A percentile compares a stretch with the other conserved stretches of the same genome.
These are phyloP conservation scores for Sarocladium brachiariae DNA, from an alignment of 2,329 filamentous ascomycete genomes.

Conservation along the genomic window DNA sequence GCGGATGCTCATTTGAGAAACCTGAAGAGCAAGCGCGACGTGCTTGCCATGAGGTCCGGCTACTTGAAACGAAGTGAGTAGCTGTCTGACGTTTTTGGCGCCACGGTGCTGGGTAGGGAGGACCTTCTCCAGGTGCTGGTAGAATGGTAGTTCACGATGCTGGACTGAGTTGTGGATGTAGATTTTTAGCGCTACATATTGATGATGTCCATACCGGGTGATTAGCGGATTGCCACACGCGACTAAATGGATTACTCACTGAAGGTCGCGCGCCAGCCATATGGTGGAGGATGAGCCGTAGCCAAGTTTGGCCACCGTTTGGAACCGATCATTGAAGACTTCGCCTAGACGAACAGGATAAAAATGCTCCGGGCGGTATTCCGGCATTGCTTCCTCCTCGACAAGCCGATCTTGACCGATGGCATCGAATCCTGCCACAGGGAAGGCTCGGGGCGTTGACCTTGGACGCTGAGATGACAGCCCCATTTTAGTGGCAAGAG, in stretches of 20 bases:
- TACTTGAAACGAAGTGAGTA: conserved; percentile 17
- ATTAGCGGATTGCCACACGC: background rate
- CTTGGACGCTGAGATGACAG: background rate
- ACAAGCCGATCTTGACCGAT: conserved; percentile 15
- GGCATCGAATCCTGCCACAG: conserved; percentile 14
- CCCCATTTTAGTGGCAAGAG: too few species aligned
- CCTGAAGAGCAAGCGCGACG: conserved; percentile 16
- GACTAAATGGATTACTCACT: conserved; percentile 15
- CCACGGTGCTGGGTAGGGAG: conserved; percentile 12
- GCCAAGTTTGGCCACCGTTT: conserved; percentile 33
- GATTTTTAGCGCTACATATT: conserved; percentile 27
- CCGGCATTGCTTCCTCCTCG: conserved; percentile 32
- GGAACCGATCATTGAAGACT: conserved; percentile 26
- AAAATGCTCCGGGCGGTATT: conserved; percentile 27
- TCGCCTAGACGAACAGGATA: conserved; percentile 32
- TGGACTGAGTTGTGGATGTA: conserved; percentile 18
- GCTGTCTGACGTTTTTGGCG: conserved; percentile 15
- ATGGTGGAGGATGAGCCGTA: conserved; percentile 35
- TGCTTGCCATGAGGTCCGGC: conserved; percentile 17
- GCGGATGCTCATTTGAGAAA: conserved; percentile 22
- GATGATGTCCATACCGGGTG: conserved; percentile 14
- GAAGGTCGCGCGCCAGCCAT: conserved; percentile 33
- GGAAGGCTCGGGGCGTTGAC: conserved; percentile 13
- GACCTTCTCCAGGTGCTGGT: conserved; percentile 13
- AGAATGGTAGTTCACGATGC: conserved; percentile 19